phyloP scores from a whole-genome alignment of 441 rosid genomes.

The Populus hybrid region DNA sequence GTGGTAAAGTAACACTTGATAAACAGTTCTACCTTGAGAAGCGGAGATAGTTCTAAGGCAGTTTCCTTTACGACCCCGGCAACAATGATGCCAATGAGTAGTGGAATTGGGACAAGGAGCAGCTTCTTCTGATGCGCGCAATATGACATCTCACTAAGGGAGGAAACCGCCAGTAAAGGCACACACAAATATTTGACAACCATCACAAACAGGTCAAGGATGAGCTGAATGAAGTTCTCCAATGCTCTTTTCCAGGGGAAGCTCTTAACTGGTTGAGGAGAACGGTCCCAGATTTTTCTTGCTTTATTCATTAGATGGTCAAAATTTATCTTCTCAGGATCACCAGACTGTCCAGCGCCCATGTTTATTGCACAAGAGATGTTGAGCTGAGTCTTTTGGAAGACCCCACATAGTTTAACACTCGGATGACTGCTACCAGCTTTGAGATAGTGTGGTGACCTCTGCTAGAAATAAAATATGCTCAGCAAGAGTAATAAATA shows the following conservation, averaged over 20 bases:
- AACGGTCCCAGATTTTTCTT: conserved; percentile 52
- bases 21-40: conserved; percentile 53
- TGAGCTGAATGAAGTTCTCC: conserved; percentile 65
- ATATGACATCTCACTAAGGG: conserved; percentile 90
- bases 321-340: conserved; percentile 51
- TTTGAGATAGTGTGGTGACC: conserved; percentile 23
- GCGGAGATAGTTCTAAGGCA: conserved; percentile 62
- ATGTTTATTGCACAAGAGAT: conserved; percentile 50
- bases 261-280: conserved; percentile 70
- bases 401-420: conserved; percentile 24
- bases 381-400: conserved; percentile 29
- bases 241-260: conserved; percentile 78
- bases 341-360: conserved; percentile 62
- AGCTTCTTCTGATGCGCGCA: conserved; percentile 84
- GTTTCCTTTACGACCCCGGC: conserved; percentile 53
- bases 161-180: conserved; percentile 66
- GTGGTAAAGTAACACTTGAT: conserved; percentile 1
- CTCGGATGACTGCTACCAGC: conserved; percentile 15
- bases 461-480: conserved; percentile 27
- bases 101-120: conserved; percentile 58
- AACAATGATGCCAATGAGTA: conserved; percentile 63
- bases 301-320: conserved; percentile 43
- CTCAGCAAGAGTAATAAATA: neutral
- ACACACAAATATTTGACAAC: conserved; percentile 62
- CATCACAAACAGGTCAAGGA: conserved; percentile 59